A percentile compares a stretch with the other conserved stretches of the same genome.
phyloP scores from a whole-genome alignment of 805 yeast genomes.

The Spathaspora hagerdaliae region DNA sequence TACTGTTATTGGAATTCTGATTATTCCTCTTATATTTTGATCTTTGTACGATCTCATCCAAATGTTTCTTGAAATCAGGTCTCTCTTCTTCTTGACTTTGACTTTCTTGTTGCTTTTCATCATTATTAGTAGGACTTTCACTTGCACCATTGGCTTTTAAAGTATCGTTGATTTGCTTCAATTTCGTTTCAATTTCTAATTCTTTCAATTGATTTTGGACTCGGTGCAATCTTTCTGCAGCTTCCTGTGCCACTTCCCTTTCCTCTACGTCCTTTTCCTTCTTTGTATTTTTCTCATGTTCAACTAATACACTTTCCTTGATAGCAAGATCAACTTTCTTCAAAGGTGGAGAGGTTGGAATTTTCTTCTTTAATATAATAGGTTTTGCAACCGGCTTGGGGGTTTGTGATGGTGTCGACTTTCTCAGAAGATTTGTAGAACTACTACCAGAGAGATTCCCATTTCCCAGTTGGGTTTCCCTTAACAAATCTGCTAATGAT shows the following conservation, averaged over 20 bases:
- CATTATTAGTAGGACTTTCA: not conserved
- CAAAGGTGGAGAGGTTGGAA: slow-evolving; percentile 7
- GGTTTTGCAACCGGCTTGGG: slow-evolving; percentile 31
- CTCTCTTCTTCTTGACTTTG: slow-evolving; percentile 11
- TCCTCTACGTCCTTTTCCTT: not conserved
- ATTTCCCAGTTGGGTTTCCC: slow-evolving; percentile 13
- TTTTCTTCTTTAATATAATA: slow-evolving; percentile 36
- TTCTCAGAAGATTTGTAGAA: slow-evolving; percentile 8
- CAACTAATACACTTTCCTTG: slow-evolving; percentile 8
- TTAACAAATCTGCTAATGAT: slow-evolving; percentile 38
- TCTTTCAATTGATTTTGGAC: not conserved
- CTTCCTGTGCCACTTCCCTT: not conserved
- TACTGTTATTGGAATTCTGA: not conserved
- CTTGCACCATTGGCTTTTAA: slow-evolving; percentile 1
- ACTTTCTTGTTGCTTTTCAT: not conserved
- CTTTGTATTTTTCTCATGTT: not conserved
- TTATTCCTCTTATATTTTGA: slow-evolving; percentile 12
- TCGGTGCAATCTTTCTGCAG: not conserved
- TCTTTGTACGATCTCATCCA: slow-evolving; percentile 21
- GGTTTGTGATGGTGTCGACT: slow-evolving; percentile 5
- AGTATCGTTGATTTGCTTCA: slow-evolving; percentile 2
- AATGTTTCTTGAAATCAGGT: slow-evolving; percentile 30
- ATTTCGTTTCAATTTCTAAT: not conserved
- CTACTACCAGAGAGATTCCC: slow-evolving; percentile 7
- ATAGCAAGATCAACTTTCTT: slow-evolving; percentile 9